Conservation (phyloP, 2,329 filamentous ascomycete species). For the Aureobasidium sp. region DNA sequence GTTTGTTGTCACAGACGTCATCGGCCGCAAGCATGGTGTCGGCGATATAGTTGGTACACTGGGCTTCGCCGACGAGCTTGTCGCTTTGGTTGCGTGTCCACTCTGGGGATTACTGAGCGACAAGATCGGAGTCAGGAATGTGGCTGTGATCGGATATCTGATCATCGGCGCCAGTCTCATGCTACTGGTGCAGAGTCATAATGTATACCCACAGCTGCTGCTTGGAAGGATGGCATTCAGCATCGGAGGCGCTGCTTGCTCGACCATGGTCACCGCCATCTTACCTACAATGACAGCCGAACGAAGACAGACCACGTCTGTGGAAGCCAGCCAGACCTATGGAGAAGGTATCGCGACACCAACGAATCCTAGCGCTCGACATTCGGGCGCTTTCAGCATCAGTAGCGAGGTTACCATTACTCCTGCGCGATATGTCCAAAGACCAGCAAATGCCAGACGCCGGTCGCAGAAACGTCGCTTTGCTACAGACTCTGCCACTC, state of each 20-base stretch:
- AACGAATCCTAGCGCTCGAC: conserved; percentile 37
- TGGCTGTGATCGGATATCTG: conserved; percentile 66
- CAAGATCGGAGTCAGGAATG: conserved; percentile 61
- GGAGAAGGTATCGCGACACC: conserved; percentile 22
- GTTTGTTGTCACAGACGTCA: conserved; percentile 77
- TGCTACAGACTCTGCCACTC: not conserved
- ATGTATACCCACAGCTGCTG: conserved; percentile 83
- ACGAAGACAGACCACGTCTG: not conserved
- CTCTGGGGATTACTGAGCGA: conserved; percentile 73
- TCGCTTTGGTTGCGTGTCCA: conserved; percentile 74
- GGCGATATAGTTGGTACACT: conserved; percentile 78
- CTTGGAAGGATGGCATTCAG: conserved; percentile 83
- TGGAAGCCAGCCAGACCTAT: conserved; percentile 19
- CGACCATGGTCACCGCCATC: conserved; percentile 96
- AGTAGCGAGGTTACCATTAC: conserved; percentile 72
- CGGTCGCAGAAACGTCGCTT: conserved; percentile 1
- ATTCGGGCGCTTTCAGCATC: conserved; percentile 59
- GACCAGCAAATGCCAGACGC: conserved; percentile 8
- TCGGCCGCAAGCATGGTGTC: conserved; percentile 65
- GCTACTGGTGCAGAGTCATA: conserved; percentile 75
- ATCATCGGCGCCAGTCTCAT: conserved; percentile 73
- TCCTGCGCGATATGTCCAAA: conserved; percentile 44
- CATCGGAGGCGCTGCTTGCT: conserved; percentile 70
- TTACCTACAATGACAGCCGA: conserved; percentile 60
- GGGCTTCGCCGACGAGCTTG: conserved; percentile 76